phyloP scores from a whole-genome alignment of 352 stramenopile species.

The Pythium aquatile region DNA sequence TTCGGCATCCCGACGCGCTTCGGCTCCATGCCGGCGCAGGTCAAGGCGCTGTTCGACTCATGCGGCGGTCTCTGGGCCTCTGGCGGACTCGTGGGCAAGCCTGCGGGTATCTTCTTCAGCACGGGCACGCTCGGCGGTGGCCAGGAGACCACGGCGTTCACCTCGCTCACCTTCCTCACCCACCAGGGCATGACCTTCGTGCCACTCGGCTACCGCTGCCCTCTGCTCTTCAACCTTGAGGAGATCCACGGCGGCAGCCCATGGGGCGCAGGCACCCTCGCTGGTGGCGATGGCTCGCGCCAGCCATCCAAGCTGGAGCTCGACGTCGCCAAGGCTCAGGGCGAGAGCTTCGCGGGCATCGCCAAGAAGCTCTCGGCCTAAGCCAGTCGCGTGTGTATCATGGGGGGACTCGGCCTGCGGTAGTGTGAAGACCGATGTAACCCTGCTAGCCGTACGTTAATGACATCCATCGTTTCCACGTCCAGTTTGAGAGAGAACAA shows the following conservation, averaged over 20 bases:
- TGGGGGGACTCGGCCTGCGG: not conserved
- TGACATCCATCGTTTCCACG: constrained; percentile 3
- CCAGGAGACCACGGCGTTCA: constrained; percentile 75
- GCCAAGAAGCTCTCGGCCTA: constrained; percentile 77
- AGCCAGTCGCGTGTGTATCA: constrained; percentile 1
- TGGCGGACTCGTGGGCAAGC: constrained; percentile 64
- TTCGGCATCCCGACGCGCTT: constrained; percentile 88
- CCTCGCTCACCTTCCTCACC: constrained; percentile 57
- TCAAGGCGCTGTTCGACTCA: constrained; percentile 75
- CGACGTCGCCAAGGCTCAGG: constrained; percentile 71
- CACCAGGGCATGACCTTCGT: constrained; percentile 85
- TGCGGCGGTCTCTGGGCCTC: constrained; percentile 60
- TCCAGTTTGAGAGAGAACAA: not conserved
- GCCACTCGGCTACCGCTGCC: constrained; percentile 50
- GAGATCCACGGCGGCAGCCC: constrained; percentile 51
- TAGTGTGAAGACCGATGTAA: no score
- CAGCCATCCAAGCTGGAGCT: constrained; percentile 80
- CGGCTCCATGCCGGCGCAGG: constrained; percentile 60
- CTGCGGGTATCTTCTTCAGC: constrained; percentile 65
- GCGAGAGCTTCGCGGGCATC: constrained; percentile 77
- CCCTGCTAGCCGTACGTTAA: constrained; percentile 1
- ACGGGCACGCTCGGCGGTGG: constrained; percentile 63
- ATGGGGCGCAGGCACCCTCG: constrained; percentile 66
- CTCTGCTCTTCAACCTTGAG: constrained; percentile 44
- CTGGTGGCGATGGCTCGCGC: constrained; percentile 62